phyloP scores from a whole-genome alignment of 129 eudicot species.

The Centella asiatica region DNA sequence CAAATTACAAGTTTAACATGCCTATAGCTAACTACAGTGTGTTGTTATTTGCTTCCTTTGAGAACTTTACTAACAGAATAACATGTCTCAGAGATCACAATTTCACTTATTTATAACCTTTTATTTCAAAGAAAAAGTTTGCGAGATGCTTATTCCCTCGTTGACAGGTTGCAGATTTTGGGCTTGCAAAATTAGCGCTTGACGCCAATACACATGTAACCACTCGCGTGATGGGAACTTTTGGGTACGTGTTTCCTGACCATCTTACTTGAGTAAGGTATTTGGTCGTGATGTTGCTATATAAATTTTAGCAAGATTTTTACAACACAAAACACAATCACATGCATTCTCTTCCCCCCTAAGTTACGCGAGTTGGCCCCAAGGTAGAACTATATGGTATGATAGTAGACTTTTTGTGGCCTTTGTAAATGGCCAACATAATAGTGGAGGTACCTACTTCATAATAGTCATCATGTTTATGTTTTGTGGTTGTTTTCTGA shows the following conservation, averaged over 20 bases:
- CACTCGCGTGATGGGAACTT: slow-evolving; percentile 83
- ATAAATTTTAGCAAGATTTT: no score
- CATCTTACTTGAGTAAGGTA: background rate
- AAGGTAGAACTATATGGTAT: no score
- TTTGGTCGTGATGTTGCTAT: no score
- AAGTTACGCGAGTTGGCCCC: no score
- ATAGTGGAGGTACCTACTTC: no score
- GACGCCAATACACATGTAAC: slow-evolving; percentile 60
- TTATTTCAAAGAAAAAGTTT: background rate
- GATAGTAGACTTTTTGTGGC: no score
- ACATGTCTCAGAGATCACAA: background rate
- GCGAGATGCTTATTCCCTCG: slow-evolving; percentile 8
- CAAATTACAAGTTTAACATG: background rate
- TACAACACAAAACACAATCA: no score
- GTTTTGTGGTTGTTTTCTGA: no score
- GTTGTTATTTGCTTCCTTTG: background rate
- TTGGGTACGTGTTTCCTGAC: slow-evolving; percentile 37
- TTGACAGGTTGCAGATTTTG: slow-evolving; percentile 77
- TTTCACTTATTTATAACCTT: background rate
- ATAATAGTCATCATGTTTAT: no score
- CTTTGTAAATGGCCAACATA: no score
- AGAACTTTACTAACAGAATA: background rate
- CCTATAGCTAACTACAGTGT: background rate
- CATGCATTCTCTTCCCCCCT: no score
- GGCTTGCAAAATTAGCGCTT: slow-evolving; percentile 66